Evolutionary conservation across 257 asterid genomes (phyloP).

Genomic region (Jaltomata sinuosa): DNA sequence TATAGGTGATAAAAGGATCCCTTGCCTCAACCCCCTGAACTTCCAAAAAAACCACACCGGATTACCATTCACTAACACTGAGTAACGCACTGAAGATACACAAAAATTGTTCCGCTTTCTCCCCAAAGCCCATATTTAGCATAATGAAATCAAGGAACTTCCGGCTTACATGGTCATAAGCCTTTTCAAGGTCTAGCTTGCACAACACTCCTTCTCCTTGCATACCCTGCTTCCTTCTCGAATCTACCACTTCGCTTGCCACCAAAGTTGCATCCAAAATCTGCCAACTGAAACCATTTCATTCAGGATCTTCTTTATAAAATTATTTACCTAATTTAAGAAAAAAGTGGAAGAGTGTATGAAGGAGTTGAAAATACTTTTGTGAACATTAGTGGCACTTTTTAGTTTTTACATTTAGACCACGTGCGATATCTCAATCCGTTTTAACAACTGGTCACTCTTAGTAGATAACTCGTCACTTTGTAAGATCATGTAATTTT

Average conservation of each 20-base stretch:
- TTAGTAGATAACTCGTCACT: neutral
- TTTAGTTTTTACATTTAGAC: too few relatives aligned
- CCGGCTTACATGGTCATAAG: neutral
- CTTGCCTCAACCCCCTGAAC: neutral
- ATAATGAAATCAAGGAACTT: neutral
- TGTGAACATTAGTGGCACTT: too few relatives aligned
- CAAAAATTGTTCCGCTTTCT: neutral
- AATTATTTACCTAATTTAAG: neutral
- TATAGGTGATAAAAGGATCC: neutral
- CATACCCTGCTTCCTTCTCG: neutral
- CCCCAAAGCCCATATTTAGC: neutral
- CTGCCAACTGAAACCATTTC: neutral
- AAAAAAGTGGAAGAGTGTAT: too few relatives aligned
- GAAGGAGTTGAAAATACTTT: too few relatives aligned
- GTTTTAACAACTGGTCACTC: neutral
- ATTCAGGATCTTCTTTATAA: neutral
- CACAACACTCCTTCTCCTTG: neutral
- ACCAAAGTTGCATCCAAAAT: neutral
- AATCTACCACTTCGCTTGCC: neutral
- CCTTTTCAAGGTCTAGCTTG: neutral
- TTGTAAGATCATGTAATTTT: neutral
- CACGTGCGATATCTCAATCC: too few relatives aligned
- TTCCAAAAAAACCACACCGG: neutral
- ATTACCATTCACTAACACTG: neutral
- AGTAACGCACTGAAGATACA: neutral